Conservation (phyloP, 73 alveolate genomes). For the Symbiodinium natans region DNA sequence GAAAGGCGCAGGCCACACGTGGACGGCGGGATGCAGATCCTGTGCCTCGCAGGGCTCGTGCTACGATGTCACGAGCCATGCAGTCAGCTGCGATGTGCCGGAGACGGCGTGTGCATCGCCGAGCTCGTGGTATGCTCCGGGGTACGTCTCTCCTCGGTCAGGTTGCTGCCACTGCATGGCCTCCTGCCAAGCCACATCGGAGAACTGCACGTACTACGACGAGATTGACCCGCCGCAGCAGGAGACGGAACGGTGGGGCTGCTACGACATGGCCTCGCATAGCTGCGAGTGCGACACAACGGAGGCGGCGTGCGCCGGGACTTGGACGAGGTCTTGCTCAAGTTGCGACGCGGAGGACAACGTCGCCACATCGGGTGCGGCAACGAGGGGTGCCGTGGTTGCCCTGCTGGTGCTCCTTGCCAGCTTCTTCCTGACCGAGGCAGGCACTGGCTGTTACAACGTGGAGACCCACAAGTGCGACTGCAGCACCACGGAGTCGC, state of each 20-base stretch:
- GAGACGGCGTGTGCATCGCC: neutral
- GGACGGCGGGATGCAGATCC: no score
- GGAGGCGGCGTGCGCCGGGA: conserved; percentile 21
- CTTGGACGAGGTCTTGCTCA: conserved; percentile 7
- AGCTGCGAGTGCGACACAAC: neutral
- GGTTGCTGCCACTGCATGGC: neutral
- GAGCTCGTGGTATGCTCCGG: neutral
- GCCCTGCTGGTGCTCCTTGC: neutral
- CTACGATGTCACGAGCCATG: neutral
- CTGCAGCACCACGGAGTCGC: neutral
- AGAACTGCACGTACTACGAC: neutral
- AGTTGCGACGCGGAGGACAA: no score
- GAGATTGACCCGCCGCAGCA: no score
- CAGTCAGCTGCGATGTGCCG: neutral
- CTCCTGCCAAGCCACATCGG: neutral
- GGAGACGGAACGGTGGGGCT: neutral
- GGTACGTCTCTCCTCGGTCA: neutral
- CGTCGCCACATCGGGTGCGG: no score
- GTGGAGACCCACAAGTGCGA: conserved; percentile 44
- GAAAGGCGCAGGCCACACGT: no score
- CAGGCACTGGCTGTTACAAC: conserved; percentile 32
- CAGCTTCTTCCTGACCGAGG: neutral
- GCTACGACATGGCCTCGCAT: neutral
- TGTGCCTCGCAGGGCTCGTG: neutral
- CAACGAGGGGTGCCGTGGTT: neutral